phyloP scores from a whole-genome alignment of 2,329 filamentous ascomycete genomes.

The Cryphonectria radicalis region DNA sequence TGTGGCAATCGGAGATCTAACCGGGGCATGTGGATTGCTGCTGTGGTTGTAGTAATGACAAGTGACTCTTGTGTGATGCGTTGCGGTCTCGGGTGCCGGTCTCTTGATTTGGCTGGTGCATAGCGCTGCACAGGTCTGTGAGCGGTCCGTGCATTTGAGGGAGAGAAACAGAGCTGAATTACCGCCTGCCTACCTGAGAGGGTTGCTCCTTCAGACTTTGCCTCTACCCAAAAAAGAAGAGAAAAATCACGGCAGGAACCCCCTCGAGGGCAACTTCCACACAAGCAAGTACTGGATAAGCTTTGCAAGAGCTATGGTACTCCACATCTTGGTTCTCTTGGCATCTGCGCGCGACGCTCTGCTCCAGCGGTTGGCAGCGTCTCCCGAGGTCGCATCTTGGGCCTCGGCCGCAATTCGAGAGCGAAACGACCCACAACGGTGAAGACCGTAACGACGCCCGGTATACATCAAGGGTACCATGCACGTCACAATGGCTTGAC shows the following conservation, averaged over 20 bases:
- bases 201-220: neutral
- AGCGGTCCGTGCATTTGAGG: neutral
- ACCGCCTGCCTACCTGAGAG: neutral
- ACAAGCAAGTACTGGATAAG: neutral
- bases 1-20: constrained; percentile 2
- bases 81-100: neutral
- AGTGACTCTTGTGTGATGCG: neutral
- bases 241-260: neutral
- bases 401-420: neutral
- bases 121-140: neutral
- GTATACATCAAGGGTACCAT: neutral
- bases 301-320: neutral
- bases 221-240: neutral
- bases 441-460: too few species aligned
- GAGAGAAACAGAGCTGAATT: neutral
- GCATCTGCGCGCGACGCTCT: neutral
- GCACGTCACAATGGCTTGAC: neutral
- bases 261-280: neutral
- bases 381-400: neutral
- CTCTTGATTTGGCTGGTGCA: neutral
- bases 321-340: neutral
- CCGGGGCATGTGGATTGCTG: neutral
- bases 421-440: neutral
- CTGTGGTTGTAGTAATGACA: neutral
- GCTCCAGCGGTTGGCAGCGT: neutral